phyloP scores from a whole-genome alignment of 208 protist genomes.

The Trichomonas tenax region DNA sequence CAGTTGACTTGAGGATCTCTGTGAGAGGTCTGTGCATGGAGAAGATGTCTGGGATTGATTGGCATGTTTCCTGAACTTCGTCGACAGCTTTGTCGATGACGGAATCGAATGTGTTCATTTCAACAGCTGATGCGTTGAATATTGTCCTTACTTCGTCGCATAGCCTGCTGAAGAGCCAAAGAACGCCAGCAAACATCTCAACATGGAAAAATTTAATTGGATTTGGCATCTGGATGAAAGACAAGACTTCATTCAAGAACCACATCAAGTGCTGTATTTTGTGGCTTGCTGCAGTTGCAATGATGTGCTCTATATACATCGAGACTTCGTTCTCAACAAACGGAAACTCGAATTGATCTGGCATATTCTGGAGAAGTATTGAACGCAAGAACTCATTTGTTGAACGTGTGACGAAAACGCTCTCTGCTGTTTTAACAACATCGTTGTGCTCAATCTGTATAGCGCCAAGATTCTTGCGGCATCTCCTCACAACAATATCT shows the following conservation, averaged over 20 bases:
- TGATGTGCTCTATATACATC: background rate
- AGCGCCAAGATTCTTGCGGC: background rate
- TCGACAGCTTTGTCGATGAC: background rate
- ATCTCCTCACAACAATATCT: background rate
- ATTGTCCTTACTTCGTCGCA: background rate
- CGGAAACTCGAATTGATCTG: background rate
- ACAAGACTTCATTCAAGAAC: background rate
- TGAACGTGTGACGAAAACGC: background rate
- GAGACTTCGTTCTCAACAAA: background rate
- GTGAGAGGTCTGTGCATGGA: background rate
- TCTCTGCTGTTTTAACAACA: background rate
- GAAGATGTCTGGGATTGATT: background rate
- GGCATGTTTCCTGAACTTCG: background rate
- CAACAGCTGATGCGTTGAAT: background rate
- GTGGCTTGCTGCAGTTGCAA: background rate
- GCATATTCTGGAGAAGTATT: background rate
- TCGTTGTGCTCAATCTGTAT: background rate
- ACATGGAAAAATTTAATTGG: background rate
- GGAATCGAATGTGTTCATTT: background rate
- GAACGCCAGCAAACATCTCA: background rate
- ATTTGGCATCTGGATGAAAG: background rate
- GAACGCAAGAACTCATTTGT: background rate
- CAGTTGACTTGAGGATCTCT: background rate
- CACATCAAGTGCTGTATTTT: background rate
- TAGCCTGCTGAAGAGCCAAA: background rate